Evolutionary conservation across 495 filamentous ascomycete genomes (phyloP), one percentile per base, ranked within the genome.

Genomic region (Choiromyces venosus): DNA sequence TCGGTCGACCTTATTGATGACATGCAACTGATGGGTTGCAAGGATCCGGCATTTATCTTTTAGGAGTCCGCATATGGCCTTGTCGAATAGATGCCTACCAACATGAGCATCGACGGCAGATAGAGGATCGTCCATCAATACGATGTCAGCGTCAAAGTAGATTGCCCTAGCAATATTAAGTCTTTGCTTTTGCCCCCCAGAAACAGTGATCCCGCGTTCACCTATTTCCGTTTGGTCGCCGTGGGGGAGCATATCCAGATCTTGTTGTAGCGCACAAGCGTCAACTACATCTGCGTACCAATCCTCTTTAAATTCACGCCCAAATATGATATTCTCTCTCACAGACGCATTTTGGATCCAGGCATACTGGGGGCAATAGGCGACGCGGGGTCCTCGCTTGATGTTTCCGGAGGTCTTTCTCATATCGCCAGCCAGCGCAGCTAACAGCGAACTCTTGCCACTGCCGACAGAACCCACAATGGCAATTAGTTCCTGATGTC

Each of bases 261-360:
- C 92, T 0, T 87, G 86, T 71, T 87, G 85, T 71, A 94, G 83
- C 4, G 91, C 91, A 78, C 91, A 93, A 35, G 91, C 90, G 79
- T 83, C 82, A 69, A 88, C 80, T 21, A 88, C 86, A 19, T 87
- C 82, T n/a, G 85, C 80, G 72, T 91, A 91, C 91, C 91, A 93
- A 0, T 82, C 77, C 37, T 81, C 82, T 61, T 92, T 84, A 84
- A 89, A 89, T 0, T 93, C 88, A 77, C 91, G 92, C 2, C 94
- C 94, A 77, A 99, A 97, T 1, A 96, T 80, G 71, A 99, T 95
- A 76, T 99, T 99, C 69, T 96, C 87, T 72, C 86, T 89, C 7
- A 97, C 89, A 19, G 89, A 91, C 0, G 93, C 85, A 78, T 97
- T 99, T 79, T 97, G 94, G 66, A 99, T 97, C 95, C 95, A 99